phyloP scores from a whole-genome alignment of 257 asterid species.

The Mitragyna speciosa region DNA sequence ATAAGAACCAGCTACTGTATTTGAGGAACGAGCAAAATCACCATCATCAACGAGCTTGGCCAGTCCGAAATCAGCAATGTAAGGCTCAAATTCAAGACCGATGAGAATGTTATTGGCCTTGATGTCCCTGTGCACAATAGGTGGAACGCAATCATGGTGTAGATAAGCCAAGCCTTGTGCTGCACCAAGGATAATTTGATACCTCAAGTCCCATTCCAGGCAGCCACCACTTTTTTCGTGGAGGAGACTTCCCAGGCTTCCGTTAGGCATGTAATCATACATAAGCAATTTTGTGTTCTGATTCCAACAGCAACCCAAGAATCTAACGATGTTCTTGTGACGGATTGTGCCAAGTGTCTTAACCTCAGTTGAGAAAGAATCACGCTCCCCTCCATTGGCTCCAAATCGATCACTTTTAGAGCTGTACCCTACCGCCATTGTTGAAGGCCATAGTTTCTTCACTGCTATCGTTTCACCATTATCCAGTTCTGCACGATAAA shows the following conservation, averaged over 20 bases:
- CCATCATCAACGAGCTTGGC: slow-evolving; percentile 72
- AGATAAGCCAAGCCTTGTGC: slow-evolving; percentile 84
- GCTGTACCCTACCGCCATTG: slow-evolving; percentile 32
- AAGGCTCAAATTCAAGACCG: slow-evolving; percentile 79
- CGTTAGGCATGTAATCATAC: slow-evolving; percentile 92
- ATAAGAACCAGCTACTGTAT: slow-evolving; percentile 76
- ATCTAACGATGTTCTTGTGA: slow-evolving; percentile 77
- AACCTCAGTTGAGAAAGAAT: slow-evolving; percentile 79
- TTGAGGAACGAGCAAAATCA: slow-evolving; percentile 67
- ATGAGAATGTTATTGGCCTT: slow-evolving; percentile 83
- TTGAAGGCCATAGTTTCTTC: slow-evolving; percentile 73
- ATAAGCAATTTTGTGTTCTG: slow-evolving; percentile 63
- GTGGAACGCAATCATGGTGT: slow-evolving; percentile 86
- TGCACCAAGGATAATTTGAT: slow-evolving; percentile 62
- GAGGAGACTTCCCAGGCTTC: slow-evolving; percentile 75
- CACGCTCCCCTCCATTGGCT: slow-evolving; percentile 44
- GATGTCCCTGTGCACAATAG: slow-evolving; percentile 81
- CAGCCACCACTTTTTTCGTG: slow-evolving; percentile 61
- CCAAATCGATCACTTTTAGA: slow-evolving; percentile 31
- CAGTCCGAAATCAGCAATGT: slow-evolving; percentile 85
- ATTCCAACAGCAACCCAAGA: slow-evolving; percentile 92
- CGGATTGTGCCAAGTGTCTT: slow-evolving; percentile 76
- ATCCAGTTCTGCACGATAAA: slow-evolving; percentile 59
- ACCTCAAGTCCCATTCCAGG: slow-evolving; percentile 83
- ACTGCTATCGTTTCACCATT: slow-evolving; percentile 68